phyloP scores from a whole-genome alignment of 164 flowering plant genomes.

The Berberis vulgaris region DNA sequence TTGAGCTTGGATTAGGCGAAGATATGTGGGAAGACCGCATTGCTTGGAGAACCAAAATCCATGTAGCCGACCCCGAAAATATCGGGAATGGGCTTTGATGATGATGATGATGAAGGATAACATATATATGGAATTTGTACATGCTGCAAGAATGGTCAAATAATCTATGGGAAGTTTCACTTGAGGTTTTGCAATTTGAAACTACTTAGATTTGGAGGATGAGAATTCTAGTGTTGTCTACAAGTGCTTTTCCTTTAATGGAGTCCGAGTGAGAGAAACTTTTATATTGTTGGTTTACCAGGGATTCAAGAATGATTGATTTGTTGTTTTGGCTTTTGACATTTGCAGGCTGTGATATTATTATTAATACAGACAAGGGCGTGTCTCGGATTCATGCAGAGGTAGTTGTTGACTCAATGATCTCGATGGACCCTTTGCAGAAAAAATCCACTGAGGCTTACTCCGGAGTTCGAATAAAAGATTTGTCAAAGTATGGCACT shows the following conservation, averaged over 20 bases:
- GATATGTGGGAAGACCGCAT: too few species aligned
- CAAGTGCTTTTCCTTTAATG: too few species aligned
- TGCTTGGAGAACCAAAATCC: too few species aligned
- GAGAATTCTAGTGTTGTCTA: background rate
- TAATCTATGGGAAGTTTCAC: too few species aligned
- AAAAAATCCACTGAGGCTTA: conserved; percentile 22
- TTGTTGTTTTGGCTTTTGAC: background rate
- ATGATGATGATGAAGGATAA: too few species aligned
- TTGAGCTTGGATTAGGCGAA: too few species aligned
- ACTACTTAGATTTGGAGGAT: background rate
- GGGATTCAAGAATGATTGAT: background rate
- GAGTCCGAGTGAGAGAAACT: background rate
- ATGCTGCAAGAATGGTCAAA: too few species aligned
- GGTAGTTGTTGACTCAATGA: conserved; percentile 55
- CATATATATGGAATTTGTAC: too few species aligned
- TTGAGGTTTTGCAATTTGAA: too few species aligned
- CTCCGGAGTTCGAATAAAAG: conserved; percentile 43
- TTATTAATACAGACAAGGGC: conserved; percentile 70
- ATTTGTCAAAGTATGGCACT: conserved; percentile 85
- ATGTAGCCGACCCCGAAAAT: too few species aligned
- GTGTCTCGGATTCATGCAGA: conserved; percentile 86
- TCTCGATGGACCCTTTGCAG: conserved; percentile 19
- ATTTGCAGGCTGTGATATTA: conserved; percentile 72
- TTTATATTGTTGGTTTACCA: background rate
- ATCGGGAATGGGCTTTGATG: too few species aligned